Conservation (phyloP, 2,329 filamentous ascomycete species). For the Fusarium sp. region DNA sequence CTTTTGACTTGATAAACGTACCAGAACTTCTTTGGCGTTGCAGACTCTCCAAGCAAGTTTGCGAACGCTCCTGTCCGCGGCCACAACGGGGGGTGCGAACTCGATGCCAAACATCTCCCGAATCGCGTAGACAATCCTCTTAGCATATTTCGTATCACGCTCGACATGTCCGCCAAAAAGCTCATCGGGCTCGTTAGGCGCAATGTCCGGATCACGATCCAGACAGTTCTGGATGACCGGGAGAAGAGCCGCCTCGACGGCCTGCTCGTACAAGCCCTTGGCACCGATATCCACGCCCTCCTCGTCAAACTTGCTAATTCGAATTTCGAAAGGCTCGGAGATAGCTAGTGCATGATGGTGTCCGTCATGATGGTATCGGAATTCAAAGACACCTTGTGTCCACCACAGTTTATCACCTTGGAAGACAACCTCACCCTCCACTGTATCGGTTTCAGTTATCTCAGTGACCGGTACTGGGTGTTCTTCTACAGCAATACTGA, state of each 20-base stretch:
- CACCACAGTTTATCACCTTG: conserved; percentile 95
- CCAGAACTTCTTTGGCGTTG: conserved; percentile 93
- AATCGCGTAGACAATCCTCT: conserved; percentile 90
- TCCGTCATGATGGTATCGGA: conserved; percentile 94
- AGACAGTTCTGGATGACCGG: conserved; percentile 91
- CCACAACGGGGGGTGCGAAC: conserved; percentile 90
- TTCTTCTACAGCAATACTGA: conserved; percentile 78
- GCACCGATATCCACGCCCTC: conserved; percentile 72
- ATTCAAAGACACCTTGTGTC: conserved; percentile 95
- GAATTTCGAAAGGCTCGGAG: conserved; percentile 91
- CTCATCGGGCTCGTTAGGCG: conserved; percentile 81
- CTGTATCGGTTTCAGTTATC: conserved; percentile 64
- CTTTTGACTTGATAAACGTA: conserved; percentile 57
- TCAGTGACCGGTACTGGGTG: conserved; percentile 62
- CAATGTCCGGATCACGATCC: conserved; percentile 89
- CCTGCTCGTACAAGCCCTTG: conserved; percentile 69
- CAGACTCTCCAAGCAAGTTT: conserved; percentile 95
- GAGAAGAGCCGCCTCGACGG: conserved; percentile 80
- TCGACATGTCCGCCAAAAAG: conserved; percentile 86
- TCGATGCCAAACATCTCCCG: conserved; percentile 98
- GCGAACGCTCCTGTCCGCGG: conserved; percentile 87
- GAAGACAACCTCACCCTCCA: conserved; percentile 86
- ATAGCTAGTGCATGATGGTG: conserved; percentile 94
- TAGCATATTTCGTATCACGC: conserved; percentile 86
- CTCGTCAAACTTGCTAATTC: conserved; percentile 80